Evolutionary conservation across 2,329 filamentous ascomycete genomes (phyloP), one percentile per base, ranked within the genome.

Genomic region (Thelonectria rubi): DNA sequence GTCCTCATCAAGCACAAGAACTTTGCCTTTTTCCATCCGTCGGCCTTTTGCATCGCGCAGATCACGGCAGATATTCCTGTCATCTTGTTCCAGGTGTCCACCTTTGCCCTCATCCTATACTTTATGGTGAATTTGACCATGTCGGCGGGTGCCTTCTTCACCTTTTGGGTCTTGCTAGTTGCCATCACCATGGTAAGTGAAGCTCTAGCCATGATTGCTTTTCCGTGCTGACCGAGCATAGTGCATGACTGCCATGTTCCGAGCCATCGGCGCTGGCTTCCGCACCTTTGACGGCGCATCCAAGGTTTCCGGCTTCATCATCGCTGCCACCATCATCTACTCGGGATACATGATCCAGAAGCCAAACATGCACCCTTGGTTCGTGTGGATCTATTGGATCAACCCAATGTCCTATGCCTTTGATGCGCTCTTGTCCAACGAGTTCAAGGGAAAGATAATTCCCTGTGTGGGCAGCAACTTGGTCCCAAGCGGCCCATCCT

Each of bases 401-500:
- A 83, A 90, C 64, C 90, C 90, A 0, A 77, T 93, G 3, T 85
- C 89, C 0, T 92, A 92, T 60, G 87, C 82, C 0, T 93, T 92
- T 59, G 87, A 92, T 65, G 84, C 84, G 0, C 74, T 93, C 0
- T 80, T 92, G 70, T 80, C 87, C 0, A 93, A 93, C 67, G 90
- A 93, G 71, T 92, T 93, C 59, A 82, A 90, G 64, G 77, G 76
- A 34, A 77, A 89, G 70, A 78, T 69, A 2, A 81, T 87, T 17
- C 75, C 79, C 1, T 88, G 86, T 59, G 80, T 81, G 3, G 79
- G 76, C 2, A 64, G 63, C 26, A 85, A 84, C 60, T 73, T 88
- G 6, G 77, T 87, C 3, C 85, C 85, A 0, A 79, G 72, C 50
- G 83, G 84, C 0, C 76, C 80, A 0, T 77, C 77, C 1, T 88